These are phyloP conservation scores for Xerocomus amazonicus DNA, from an alignment of 1,284 basidiomycete genomes.

Conservation along the genomic window DNA sequence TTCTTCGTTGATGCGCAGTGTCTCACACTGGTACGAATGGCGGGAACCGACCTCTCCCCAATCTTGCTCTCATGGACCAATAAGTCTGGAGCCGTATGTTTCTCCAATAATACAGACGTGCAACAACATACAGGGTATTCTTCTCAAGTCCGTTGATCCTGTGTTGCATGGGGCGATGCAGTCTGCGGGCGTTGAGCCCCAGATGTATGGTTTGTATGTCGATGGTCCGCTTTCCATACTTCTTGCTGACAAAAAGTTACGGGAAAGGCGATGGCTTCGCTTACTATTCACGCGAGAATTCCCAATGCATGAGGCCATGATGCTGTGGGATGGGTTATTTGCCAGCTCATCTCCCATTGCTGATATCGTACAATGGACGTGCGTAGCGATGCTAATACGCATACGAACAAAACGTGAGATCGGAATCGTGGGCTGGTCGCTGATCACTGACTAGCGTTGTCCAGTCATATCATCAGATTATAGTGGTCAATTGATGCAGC, in stretches of 20 bases:
- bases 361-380: conserved; percentile 77
- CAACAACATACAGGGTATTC: conserved; percentile 68
- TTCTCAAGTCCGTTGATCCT: conserved; percentile 81
- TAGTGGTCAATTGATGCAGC: conserved; percentile 73
- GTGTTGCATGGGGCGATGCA: conserved; percentile 73
- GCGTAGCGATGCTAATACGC: conserved; percentile 88
- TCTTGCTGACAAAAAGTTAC: conserved; percentile 11
- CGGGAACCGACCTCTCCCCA: conserved; percentile 46
- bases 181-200: conserved; percentile 81
- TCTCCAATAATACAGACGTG: conserved; percentile 83
- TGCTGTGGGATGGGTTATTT: conserved; percentile 90
- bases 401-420: conserved; percentile 80
- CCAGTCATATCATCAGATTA: conserved; percentile 85
- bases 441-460: conserved; percentile 10
- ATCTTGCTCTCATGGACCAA: conserved; percentile 45
- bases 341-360: conserved; percentile 68
- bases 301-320: conserved; percentile 67
- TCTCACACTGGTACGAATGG: conserved; percentile 89
- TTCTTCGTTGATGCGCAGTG: conserved; percentile 69
- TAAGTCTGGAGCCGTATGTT: conserved; percentile 56
- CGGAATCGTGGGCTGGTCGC: conserved; percentile 1
- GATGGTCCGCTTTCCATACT: conserved; percentile 4
- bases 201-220: conserved; percentile 86
- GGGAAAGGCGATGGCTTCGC: conserved; percentile 80
- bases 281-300: conserved; percentile 90